These are phyloP conservation scores for Boletus tomentosulus DNA, from an alignment of 768 basidiomycete species.

Conservation along the genomic window DNA sequence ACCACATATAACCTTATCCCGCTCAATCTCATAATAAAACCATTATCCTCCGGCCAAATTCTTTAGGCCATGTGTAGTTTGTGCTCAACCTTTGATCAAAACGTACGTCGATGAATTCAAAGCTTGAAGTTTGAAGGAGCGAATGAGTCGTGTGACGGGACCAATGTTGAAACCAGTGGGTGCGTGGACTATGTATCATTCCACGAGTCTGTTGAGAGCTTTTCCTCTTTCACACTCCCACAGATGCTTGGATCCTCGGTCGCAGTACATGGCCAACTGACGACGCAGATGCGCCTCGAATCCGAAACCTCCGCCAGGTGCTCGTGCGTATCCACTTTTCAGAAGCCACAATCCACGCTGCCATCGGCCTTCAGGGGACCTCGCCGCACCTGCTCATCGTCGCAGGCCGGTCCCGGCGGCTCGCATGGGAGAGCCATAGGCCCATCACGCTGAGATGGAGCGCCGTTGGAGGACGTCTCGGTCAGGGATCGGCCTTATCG, in stretches of 20 bases:
- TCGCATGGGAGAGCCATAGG: conserved; percentile 66
- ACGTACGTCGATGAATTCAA: too few species aligned
- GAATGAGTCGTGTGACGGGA: too few species aligned
- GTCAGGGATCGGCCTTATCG: background rate
- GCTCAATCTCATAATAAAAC: too few species aligned
- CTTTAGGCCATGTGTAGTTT: too few species aligned
- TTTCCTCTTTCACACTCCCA: background rate
- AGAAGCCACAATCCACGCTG: conserved; percentile 57
- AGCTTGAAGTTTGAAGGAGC: too few species aligned
- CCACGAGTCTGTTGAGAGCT: too few species aligned
- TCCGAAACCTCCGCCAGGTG: background rate
- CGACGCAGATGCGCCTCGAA: background rate
- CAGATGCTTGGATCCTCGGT: background rate
- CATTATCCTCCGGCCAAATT: too few species aligned
- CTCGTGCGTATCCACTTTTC: conserved; percentile 55
- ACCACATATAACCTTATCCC: too few species aligned
- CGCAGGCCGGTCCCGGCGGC: conserved; percentile 67
- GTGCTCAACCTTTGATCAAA: too few species aligned
- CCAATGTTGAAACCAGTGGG: too few species aligned
- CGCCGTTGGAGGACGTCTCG: conserved; percentile 47
- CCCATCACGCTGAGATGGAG: conserved; percentile 53
- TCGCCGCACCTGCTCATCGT: conserved; percentile 54
- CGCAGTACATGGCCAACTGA: background rate
- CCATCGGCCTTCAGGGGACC: conserved; percentile 29
- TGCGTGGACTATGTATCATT: too few species aligned